Evolutionary conservation across 2,329 filamentous ascomycete genomes (phyloP), one percentile per base, ranked within the genome.

Genomic region (Teratosphaeria pseudoeucalypti): DNA sequence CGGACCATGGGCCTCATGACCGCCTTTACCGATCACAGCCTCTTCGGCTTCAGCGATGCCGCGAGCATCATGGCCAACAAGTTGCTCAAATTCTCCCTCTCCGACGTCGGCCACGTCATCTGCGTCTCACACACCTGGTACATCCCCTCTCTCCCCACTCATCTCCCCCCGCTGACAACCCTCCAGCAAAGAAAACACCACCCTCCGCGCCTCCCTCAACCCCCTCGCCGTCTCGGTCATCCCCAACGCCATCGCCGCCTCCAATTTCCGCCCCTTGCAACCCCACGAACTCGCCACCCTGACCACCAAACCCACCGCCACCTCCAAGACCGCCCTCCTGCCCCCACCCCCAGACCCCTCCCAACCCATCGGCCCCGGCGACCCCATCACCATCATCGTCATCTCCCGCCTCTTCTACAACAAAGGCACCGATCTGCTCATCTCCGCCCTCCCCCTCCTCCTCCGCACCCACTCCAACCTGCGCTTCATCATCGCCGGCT

Each of bases 361-460:
- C 3, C 85, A 86, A 58, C 85, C 84, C 6, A 81, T 95, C 2
- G 88, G 89, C 0, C 89, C 91, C 0, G 82, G 90, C 64, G 92
- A 96, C 67, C 88, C 85, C 11, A 92, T 99, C 68, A 96, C 91
- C 7, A 96, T 99, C 60, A 90, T 99, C 1, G 92, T 99, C 23
- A 95, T 99, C 63, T 96, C 92, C 9, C 90, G 94, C 23, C 84
- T 99, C 1, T 99, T 97, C 75, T 97, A 97, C 76, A 99, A 99
- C 76, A 99, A 99, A 73, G 94, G 94, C 61, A 97, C 90, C 1
- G 95, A 99, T 72, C 83, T 99, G 0, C 82, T 99, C n/a, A 96
- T 96, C 27, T 94, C 92, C 11, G 90, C 91, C 3, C 95, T 99
- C 58, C 94, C 94, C 0, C 86, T 92, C 55, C 96, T 99, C 57